Evolutionary conservation across 2,329 filamentous ascomycete genomes (phyloP).

Genomic region (Cercospora zeina): DNA sequence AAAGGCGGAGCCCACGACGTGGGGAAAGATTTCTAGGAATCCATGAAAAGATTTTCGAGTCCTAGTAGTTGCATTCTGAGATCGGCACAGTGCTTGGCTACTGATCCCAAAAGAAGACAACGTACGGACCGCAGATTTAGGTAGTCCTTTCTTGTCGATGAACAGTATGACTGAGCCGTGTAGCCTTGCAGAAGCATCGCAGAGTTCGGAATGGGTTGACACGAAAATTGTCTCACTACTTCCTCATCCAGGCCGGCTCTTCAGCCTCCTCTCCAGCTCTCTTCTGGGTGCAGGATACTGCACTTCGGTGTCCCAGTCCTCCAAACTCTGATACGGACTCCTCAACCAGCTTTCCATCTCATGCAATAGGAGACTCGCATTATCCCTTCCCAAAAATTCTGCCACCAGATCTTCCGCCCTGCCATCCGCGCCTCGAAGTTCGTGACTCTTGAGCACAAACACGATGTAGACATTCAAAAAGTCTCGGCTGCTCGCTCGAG

Average conservation of each 20-base stretch:
- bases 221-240: not conserved
- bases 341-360: constrained; percentile 80
- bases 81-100: no score
- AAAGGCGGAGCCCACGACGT: no score
- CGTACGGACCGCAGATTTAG: no score
- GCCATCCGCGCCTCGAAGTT: constrained; percentile 75
- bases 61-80: no score
- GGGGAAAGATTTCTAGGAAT: no score
- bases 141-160: no score
- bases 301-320: constrained; percentile 77
- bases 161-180: no score
- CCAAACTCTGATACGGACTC: constrained; percentile 71
- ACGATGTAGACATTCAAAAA: constrained; percentile 85
- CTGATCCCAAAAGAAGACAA: no score
- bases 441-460: constrained; percentile 77
- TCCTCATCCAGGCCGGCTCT: not conserved
- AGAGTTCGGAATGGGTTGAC: not conserved
- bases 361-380: constrained; percentile 76
- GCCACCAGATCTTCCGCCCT: constrained; percentile 76
- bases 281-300: constrained; percentile 58
- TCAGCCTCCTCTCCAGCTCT: not conserved
- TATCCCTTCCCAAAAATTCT: constrained; percentile 74
- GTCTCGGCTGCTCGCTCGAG: constrained; percentile 50
- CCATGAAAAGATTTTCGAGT: no score
- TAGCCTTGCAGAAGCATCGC: no score